These are phyloP conservation scores for Halophytophthora batemanensis DNA, from an alignment of 352 stramenopile genomes.

Conservation along the genomic window DNA sequence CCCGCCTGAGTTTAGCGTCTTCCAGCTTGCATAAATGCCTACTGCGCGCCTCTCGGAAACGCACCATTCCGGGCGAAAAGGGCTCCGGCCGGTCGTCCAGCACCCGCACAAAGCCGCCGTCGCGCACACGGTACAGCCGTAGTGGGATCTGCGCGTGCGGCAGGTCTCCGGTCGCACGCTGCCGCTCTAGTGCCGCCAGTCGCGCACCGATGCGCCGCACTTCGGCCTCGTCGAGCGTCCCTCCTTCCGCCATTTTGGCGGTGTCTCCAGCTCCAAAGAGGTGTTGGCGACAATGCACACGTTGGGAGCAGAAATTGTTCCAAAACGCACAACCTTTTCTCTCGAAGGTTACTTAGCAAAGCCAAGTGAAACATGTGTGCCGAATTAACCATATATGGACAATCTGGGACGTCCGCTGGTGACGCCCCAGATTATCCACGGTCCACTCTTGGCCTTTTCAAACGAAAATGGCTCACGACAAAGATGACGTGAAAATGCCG, in stretches of 20 bases:
- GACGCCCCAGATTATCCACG: no score
- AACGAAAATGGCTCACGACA: no score
- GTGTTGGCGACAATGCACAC: no score
- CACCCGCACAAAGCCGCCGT: constrained; percentile 56
- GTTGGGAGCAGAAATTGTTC: no score
- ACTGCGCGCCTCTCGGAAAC: constrained; percentile 1
- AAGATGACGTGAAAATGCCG: no score
- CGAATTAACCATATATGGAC: no score
- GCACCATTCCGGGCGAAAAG: constrained; percentile 52
- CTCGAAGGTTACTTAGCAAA: no score
- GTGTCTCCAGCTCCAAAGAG: no score
- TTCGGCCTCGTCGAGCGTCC: constrained; percentile 19
- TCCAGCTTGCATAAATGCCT: neutral
- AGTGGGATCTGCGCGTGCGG: constrained; percentile 21
- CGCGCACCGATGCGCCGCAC: constrained; percentile 31
- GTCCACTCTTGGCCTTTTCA: no score
- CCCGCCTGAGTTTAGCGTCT: constrained; percentile 9
- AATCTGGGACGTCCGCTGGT: no score
- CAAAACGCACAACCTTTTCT: no score
- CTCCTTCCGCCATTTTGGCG: neutral
- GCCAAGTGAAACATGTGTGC: no score
- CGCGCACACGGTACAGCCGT: constrained; percentile 36
- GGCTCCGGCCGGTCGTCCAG: constrained; percentile 53
- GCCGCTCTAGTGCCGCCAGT: constrained; percentile 28
- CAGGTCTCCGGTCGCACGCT: constrained; percentile 21